Conservation (phyloP, 1,284 basidiomycete species). For the Ceratobasidium sp. region DNA sequence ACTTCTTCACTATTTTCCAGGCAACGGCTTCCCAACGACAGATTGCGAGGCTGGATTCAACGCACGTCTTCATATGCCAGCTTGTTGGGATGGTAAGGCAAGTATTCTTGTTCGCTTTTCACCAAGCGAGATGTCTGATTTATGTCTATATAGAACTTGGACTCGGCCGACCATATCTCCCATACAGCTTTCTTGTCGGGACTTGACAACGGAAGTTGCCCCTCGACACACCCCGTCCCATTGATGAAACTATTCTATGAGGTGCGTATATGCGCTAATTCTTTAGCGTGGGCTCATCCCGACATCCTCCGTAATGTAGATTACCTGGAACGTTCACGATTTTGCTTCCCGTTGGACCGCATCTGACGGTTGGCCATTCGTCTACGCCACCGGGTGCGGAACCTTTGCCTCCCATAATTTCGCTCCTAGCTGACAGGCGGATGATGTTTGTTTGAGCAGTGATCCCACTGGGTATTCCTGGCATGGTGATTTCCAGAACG, state of each 20-base stretch:
- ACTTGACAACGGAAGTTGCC: conserved; percentile 65
- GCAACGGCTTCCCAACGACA: conserved; percentile 59
- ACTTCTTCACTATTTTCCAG: conserved; percentile 16
- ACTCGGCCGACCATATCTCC: conserved; percentile 54
- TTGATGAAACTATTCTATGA: conserved; percentile 67
- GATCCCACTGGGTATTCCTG: conserved; percentile 65
- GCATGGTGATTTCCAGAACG: conserved; percentile 67
- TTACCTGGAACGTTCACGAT: conserved; percentile 61
- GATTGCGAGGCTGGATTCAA: conserved; percentile 62
- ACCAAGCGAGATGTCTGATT: background rate
- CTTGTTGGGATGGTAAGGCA: conserved; percentile 66
- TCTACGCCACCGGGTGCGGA: conserved; percentile 61
- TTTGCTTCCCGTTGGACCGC: conserved; percentile 60
- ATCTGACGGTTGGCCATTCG: conserved; percentile 61
- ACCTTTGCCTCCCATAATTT: too few species aligned
- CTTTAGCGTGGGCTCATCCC: background rate
- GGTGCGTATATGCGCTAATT: conserved; percentile 51
- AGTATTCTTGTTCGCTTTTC: conserved; percentile 42
- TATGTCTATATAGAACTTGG: background rate
- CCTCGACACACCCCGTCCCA: conserved; percentile 61
- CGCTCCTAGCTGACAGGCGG: too few species aligned
- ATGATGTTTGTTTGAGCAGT: too few species aligned
- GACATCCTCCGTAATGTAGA: conserved; percentile 51
- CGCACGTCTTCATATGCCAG: conserved; percentile 55
- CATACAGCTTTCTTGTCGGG: conserved; percentile 58